Evolutionary conservation across 805 yeast species (phyloP), one percentile per base, ranked within the genome.

Genomic region (Yarrowia sp.): DNA sequence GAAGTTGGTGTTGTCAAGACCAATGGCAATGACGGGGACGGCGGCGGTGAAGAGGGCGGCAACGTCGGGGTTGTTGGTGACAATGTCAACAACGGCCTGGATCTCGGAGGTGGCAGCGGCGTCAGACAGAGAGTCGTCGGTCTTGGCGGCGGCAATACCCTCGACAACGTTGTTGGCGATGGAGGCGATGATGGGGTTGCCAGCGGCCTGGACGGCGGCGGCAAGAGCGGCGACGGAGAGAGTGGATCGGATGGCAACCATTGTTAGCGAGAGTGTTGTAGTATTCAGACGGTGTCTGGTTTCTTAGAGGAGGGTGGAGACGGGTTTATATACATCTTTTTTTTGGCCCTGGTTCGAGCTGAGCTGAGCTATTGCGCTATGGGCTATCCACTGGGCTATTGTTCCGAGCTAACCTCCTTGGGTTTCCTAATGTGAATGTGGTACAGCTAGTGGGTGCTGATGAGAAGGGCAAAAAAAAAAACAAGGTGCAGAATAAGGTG

Each of bases 171-270:
- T 28, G 38, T 55, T 55, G 47, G 47, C 44, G 41, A 41, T 41
- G 47, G 61, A 55, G 61, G 36, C 47, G 36, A 55, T 39, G 47
- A 55, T 55, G 47, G 44, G 28, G 44, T 55, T 41, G 1, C 14
- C 17, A 10, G 45, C 45, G 38, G 44, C 61, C 14, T 14, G 8
- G 17, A 55, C 47, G 36, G 32, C 28, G 17, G 38, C 45, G 41
- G 61, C 45, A 17, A 55, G 61, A 39, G 47, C 61, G 47, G 61
- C 61, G 36, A 55, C 8, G 47, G 61, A 35, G 45, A 55, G 61
- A 55, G 61, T 55, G 47, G 61, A 55, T 55, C 61, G 61, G 47
- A 55, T 39, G 47, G 61, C 44, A 55, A 55, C 61, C 61, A 55
- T 55, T 51, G 44, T 55, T 55, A 55, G 36, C 35, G 61, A 55